phyloP scores from a whole-genome alignment of 148 eudicot genomes.

The Drosera capensis region DNA sequence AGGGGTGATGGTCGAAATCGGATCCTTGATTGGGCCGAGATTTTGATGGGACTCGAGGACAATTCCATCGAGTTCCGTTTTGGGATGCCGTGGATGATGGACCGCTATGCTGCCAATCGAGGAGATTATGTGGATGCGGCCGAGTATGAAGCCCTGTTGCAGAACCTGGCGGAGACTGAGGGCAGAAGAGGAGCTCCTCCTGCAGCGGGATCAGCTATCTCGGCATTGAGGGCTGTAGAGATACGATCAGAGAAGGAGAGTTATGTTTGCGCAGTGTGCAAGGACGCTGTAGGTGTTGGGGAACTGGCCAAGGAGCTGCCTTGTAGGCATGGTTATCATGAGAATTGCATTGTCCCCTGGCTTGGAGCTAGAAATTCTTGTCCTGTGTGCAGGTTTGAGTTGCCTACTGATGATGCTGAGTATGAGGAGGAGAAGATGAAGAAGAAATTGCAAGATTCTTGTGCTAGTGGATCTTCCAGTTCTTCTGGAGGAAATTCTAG shows the following conservation, averaged over 20 bases:
- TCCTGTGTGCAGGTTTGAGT: constrained; percentile 82
- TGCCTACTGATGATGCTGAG: constrained; percentile 72
- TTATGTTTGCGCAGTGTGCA: constrained; percentile 55
- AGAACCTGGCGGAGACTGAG: constrained; percentile 67
- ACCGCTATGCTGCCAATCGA: constrained; percentile 57
- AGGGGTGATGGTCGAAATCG: constrained; percentile 37
- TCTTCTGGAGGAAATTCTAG: constrained; percentile 10
- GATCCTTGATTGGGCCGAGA: constrained; percentile 79
- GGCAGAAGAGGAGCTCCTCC: constrained; percentile 81
- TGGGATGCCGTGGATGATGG: constrained; percentile 28
- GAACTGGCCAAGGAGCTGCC: constrained; percentile 57
- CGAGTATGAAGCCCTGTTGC: constrained; percentile 65
- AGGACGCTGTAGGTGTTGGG: constrained; percentile 48
- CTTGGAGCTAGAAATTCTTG: constrained; percentile 68
- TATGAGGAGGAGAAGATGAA: constrained; percentile 67
- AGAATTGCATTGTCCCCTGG: constrained; percentile 78
- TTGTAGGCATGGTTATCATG: constrained; percentile 77
- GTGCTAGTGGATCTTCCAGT: constrained; percentile 1
- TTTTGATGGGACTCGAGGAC: constrained; percentile 76
- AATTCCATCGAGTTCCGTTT: constrained; percentile 55
- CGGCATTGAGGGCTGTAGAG: constrained; percentile 19
- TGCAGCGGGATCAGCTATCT: constrained; percentile 45
- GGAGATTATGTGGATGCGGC: constrained; percentile 80
- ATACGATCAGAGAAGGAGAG: constrained; percentile 16
- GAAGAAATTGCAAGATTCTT: background rate